phyloP scores from a whole-genome alignment of 176 grass and related monocot genomes.

The Alopecurus myosuroides region DNA sequence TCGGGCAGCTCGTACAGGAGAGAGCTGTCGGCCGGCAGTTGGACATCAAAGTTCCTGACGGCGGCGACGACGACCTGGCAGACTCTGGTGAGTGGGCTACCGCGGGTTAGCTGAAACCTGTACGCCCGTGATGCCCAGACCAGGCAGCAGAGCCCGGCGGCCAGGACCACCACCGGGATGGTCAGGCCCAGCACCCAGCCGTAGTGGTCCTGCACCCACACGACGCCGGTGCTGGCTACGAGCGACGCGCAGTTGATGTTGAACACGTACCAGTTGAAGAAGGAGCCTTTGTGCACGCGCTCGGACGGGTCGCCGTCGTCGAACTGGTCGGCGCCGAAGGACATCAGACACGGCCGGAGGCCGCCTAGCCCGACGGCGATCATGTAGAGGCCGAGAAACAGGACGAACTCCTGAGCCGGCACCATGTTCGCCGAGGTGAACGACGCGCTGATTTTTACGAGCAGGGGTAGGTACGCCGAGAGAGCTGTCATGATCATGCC shows the following conservation, averaged over 20 bases:
- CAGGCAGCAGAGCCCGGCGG: constrained; percentile 2
- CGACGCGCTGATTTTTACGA: background rate
- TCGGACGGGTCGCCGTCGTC: constrained; percentile 10
- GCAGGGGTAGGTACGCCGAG: constrained; percentile 16
- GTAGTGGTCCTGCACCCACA: too few species aligned
- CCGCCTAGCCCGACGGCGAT: constrained; percentile 23
- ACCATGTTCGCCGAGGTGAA: background rate
- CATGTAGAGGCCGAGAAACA: constrained; percentile 37
- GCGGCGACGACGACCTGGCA: too few species aligned
- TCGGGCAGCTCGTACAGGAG: constrained; percentile 1
- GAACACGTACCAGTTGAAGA: too few species aligned
- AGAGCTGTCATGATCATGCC: constrained; percentile 23
- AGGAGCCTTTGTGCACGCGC: background rate
- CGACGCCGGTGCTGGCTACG: too few species aligned
- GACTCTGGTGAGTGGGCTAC: too few species aligned
- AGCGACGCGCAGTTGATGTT: too few species aligned
- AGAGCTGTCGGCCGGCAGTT: background rate
- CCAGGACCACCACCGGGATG: background rate
- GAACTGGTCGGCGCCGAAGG: constrained; percentile 52
- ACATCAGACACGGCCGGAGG: constrained; percentile 36
- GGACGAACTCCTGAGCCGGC: background rate
- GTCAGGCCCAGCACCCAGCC: too few species aligned
- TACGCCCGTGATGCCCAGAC: background rate
- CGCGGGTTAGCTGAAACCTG: constrained; percentile 5
- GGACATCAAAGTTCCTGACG: background rate